Conservation (phyloP, 257 asterid genomes). For the Asclepias syriaca region DNA sequence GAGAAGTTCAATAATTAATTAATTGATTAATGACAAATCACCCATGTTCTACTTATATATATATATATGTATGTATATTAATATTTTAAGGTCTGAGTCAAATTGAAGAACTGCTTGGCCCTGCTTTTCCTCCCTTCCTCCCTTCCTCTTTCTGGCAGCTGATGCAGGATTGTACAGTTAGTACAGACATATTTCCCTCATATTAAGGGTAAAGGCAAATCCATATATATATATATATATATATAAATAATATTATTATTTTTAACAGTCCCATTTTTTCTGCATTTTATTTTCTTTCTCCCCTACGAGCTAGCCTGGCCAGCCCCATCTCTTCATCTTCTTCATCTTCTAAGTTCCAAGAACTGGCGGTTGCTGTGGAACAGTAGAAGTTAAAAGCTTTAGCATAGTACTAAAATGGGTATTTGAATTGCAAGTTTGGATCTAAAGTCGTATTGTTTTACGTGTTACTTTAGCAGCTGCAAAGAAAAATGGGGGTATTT, state of each 20-base stretch:
- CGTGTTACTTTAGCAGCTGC: neutral
- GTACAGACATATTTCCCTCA: neutral
- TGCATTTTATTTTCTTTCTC: neutral
- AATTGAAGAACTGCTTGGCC: neutral
- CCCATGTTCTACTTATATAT: neutral
- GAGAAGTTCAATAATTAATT: neutral
- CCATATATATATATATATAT: too few species aligned
- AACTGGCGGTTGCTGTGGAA: neutral
- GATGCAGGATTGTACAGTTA: neutral
- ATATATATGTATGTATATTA: too few species aligned
- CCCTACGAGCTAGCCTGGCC: neutral
- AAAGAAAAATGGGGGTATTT: slow-evolving; percentile 58
- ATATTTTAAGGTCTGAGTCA: slow-evolving; percentile 1
- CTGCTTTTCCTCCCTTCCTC: slow-evolving; percentile 7
- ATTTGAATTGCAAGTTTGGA: slow-evolving; percentile 35
- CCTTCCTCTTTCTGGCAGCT: neutral
- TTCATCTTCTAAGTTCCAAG: neutral
- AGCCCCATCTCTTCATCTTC: neutral
- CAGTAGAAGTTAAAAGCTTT: neutral
- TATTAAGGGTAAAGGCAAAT: neutral
- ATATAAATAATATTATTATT: neutral
- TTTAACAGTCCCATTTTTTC: neutral
- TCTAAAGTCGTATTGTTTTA: slow-evolving; percentile 27
- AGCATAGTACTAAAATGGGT: neutral
- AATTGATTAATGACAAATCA: neutral